Evolutionary conservation across 495 filamentous ascomycete genomes (phyloP).

Genomic region (Trichoderma reesei): DNA sequence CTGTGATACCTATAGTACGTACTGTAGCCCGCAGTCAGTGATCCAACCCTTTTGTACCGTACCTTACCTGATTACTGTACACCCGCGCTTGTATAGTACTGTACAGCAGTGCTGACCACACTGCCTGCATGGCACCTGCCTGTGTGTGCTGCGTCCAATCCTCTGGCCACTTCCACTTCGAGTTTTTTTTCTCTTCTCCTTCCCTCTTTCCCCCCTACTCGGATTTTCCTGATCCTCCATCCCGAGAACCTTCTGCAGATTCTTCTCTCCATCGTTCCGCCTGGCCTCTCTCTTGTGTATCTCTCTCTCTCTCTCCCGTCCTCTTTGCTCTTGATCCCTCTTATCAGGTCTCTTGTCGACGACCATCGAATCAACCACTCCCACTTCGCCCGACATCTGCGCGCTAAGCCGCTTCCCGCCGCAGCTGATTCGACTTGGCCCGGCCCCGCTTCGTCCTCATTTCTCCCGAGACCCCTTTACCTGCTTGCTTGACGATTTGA

Average conservation of each 20-base stretch:
- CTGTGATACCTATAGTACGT: too few species aligned
- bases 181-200: background rate
- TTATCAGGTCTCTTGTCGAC: background rate
- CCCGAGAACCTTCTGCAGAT: background rate
- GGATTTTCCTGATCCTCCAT: background rate
- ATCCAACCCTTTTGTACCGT: background rate
- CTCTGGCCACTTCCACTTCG: background rate
- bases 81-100: background rate
- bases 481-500: conserved; percentile 4
- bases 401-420: conserved; percentile 4
- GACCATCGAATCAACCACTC: background rate
- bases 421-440: background rate
- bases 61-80: background rate
- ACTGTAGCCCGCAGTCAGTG: background rate
- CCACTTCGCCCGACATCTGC: background rate
- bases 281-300: background rate
- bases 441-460: conserved; percentile 8
- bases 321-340: background rate
- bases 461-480: conserved; percentile 9
- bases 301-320: background rate
- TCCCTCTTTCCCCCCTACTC: background rate
- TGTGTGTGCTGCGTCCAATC: background rate
- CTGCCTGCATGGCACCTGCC: background rate
- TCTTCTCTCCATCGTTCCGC: background rate
- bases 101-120: background rate